phyloP scores from a whole-genome alignment of 768 basidiomycete genomes.

The Trametes punicea region DNA sequence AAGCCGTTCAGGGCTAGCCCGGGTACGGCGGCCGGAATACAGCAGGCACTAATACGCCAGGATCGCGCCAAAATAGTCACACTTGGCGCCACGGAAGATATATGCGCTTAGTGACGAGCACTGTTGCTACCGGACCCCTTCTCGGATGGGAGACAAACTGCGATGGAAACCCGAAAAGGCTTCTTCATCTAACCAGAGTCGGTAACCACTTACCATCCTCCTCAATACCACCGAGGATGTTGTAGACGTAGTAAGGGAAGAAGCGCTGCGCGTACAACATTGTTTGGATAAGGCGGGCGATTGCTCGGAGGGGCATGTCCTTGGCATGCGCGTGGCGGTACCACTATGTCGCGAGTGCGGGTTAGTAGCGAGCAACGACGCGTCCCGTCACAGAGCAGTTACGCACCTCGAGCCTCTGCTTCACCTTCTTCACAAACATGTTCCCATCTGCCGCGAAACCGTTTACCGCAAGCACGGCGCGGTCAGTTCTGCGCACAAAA shows the following conservation, averaged over 20 bases:
- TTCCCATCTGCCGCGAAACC: slow-evolving; percentile 98
- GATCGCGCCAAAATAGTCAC: no score
- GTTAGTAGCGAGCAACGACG: neutral
- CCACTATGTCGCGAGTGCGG: slow-evolving; percentile 56
- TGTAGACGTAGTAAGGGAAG: slow-evolving; percentile 98
- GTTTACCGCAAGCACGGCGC: slow-evolving; percentile 90
- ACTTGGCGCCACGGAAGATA: no score
- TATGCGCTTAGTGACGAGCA: no score
- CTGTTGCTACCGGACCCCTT: no score
- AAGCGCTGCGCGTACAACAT: slow-evolving; percentile 96
- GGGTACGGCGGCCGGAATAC: no score
- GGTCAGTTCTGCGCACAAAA: slow-evolving; percentile 66
- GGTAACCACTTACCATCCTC: slow-evolving; percentile 76
- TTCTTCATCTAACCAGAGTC: no score
- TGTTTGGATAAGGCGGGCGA: slow-evolving; percentile 97
- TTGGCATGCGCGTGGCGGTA: slow-evolving; percentile 96
- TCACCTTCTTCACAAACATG: slow-evolving; percentile 95
- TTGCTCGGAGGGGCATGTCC: slow-evolving; percentile 94
- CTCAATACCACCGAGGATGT: slow-evolving; percentile 94
- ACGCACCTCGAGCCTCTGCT: slow-evolving; percentile 90
- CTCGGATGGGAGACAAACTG: no score
- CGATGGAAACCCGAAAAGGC: neutral
- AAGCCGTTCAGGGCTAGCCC: no score
- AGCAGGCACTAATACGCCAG: no score
- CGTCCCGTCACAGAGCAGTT: neutral